phyloP scores from a whole-genome alignment of 2,329 filamentous ascomycete species.

The Cladosporium austrohemisphaericum region DNA sequence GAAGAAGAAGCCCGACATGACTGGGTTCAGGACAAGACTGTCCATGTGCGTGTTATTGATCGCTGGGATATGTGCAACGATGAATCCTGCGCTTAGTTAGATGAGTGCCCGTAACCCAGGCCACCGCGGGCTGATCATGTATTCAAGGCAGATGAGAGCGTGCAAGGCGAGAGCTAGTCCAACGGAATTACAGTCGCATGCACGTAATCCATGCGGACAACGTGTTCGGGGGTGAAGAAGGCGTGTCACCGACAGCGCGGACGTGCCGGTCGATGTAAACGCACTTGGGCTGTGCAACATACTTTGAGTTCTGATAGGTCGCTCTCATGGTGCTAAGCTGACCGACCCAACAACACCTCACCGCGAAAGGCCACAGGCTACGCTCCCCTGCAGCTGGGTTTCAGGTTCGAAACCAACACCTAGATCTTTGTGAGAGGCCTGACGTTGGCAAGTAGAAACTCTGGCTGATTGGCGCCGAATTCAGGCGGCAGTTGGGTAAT shows the following conservation, averaged over 20 bases:
- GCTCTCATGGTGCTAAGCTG: conserved; percentile 8
- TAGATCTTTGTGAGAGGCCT: neutral
- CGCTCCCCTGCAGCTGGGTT: conserved; percentile 2
- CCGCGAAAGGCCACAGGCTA: neutral
- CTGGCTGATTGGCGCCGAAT: conserved; percentile 4
- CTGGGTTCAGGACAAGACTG: neutral
- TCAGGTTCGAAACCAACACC: conserved; percentile 10
- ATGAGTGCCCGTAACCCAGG: neutral
- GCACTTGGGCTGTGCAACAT: too few relatives aligned
- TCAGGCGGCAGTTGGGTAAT: neutral
- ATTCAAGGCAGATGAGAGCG: neutral
- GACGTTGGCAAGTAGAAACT: neutral
- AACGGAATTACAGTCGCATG: too few relatives aligned
- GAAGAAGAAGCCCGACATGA: conserved; percentile 3
- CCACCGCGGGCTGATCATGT: neutral
- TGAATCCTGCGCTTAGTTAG: conserved; percentile 1
- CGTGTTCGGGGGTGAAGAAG: too few relatives aligned
- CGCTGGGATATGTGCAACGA: neutral
- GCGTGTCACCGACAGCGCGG: too few relatives aligned
- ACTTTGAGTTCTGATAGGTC: neutral
- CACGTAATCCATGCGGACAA: too few relatives aligned
- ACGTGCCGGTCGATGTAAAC: too few relatives aligned
- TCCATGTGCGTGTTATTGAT: conserved; percentile 2
- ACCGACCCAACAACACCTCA: neutral
- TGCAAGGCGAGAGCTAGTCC: too few relatives aligned